Base-by-base conservation (phyloP, 2,329 filamentous ascomycete genomes). In the Zymoseptoria ardabiliae region DNA sequence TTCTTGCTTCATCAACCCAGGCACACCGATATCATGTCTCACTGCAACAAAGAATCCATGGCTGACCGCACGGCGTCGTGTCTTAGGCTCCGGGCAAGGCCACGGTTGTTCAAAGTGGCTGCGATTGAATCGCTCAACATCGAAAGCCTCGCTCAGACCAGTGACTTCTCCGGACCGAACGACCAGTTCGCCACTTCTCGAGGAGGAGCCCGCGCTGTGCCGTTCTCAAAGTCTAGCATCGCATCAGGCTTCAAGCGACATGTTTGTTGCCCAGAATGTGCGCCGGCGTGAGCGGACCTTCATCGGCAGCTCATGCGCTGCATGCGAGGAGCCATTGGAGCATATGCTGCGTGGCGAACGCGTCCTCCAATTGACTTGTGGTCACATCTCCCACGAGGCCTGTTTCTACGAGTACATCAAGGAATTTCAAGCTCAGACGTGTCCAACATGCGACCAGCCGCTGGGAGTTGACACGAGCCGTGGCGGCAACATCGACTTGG, bases 321-420 rank as follows among this genome's bases (percentile, higher is more conserved):
- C 97, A 17, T 99, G 94, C 73, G 94, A 99, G 74, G 94, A 99
- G 77, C 92, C 92, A 2, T 78, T 99, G 63, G 94, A 97, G 75
- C 93, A 97, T 74, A 99, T 91, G 3, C 81, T 99, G 53, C 89
- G 90, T 55, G 94, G 94, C 61, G 94, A 99, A 78, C 86, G 91
- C 66, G 91, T 99, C 62, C 80, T 99, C 57, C 94, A 97, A 73
- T 94, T 99, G 70, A 95, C 92, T 5, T 99, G 94, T 76, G 85
- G 87, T n/a, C 94, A 99, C 75, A 93, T 99, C 61, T 91, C 93
- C 10, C 94, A 99, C 73, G 94, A 97, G 75, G 94, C 93, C 41
- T 99, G 94, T 76, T 97, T 99, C 73, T 97, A 97, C 77, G 94
- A 99, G 75, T 97, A 95, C 72, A 96, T 99, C 69, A 89, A 90